These are phyloP conservation scores for Gardenia jasminoides DNA, from an alignment of 257 asterid species.

Conservation along the genomic window DNA sequence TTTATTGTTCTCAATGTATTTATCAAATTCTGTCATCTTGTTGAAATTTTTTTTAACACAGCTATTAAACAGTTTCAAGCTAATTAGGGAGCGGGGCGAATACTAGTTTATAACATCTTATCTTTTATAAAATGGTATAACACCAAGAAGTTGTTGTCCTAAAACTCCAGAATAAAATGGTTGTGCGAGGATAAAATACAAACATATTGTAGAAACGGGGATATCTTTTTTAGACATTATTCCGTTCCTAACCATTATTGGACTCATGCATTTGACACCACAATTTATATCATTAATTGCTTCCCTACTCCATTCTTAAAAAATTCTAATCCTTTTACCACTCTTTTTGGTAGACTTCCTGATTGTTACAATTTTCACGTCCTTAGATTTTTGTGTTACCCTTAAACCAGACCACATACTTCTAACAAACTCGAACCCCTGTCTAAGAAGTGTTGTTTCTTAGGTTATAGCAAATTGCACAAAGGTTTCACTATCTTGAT, in stretches of 20 bases:
- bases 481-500: too few relatives aligned
- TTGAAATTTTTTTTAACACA: not conserved
- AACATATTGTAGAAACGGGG: not conserved
- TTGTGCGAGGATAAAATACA: not conserved
- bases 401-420: too few relatives aligned
- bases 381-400: too few relatives aligned
- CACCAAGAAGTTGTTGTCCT: not conserved
- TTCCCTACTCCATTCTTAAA: not conserved
- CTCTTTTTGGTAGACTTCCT: too few relatives aligned
- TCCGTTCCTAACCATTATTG: not conserved
- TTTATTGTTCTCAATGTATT: not conserved
- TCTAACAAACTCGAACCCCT: too few relatives aligned
- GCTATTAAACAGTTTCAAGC: not conserved
- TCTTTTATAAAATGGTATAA: not conserved
- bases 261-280: not conserved
- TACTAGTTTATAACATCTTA: not conserved
- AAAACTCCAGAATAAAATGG: constrained; percentile 6
- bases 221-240: not conserved
- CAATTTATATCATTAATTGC: not conserved
- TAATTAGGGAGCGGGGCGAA: constrained; percentile 6
- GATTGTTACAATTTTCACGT: too few relatives aligned
- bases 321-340: too few relatives aligned
- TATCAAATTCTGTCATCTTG: not conserved
- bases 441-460: too few relatives aligned
- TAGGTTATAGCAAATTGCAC: too few relatives aligned